phyloP scores from a whole-genome alignment of 192 early-diverging fungal species.

The Coemansia sp. region DNA sequence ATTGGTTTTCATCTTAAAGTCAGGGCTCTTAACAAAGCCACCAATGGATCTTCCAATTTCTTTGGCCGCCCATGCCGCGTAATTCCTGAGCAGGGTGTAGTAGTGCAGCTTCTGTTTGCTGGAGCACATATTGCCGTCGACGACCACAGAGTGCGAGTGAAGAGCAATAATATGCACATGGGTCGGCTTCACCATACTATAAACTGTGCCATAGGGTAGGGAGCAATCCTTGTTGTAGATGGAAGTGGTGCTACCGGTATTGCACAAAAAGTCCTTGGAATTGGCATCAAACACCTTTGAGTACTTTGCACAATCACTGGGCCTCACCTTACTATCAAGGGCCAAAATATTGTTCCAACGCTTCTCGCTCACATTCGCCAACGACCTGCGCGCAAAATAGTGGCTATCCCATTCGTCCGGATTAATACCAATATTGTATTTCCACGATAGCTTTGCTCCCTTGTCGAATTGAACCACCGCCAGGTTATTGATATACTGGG shows the following conservation, averaged over 20 bases:
- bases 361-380: slow-evolving; percentile 1
- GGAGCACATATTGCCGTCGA: slow-evolving; percentile 37
- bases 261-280: slow-evolving; percentile 38
- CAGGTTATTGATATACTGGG: slow-evolving; percentile 33
- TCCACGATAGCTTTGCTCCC: not conserved
- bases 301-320: slow-evolving; percentile 23
- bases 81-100: slow-evolving; percentile 44
- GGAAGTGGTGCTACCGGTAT: slow-evolving; percentile 14
- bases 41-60: slow-evolving; percentile 27
- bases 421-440: slow-evolving; percentile 35
- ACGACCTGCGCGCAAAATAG: slow-evolving; percentile 31
- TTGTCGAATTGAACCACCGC: slow-evolving; percentile 35
- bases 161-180: slow-evolving; percentile 27
- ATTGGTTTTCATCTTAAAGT: slow-evolving; percentile 15
- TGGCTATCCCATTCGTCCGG: slow-evolving; percentile 24
- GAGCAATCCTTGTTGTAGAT: slow-evolving; percentile 23
- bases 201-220: slow-evolving; percentile 41
- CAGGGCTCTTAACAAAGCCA: slow-evolving; percentile 19
- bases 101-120: slow-evolving; percentile 32
- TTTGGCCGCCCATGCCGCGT: slow-evolving; percentile 37
- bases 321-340: slow-evolving; percentile 12
- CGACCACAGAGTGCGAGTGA: slow-evolving; percentile 37
- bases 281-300: slow-evolving; percentile 29
- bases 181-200: slow-evolving; percentile 33
- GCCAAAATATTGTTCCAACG: slow-evolving; percentile 28